Evolutionary conservation across 805 yeast genomes (phyloP), one percentile per base, ranked within the genome.

Genomic region (Wickerhamiella spandovensis): DNA sequence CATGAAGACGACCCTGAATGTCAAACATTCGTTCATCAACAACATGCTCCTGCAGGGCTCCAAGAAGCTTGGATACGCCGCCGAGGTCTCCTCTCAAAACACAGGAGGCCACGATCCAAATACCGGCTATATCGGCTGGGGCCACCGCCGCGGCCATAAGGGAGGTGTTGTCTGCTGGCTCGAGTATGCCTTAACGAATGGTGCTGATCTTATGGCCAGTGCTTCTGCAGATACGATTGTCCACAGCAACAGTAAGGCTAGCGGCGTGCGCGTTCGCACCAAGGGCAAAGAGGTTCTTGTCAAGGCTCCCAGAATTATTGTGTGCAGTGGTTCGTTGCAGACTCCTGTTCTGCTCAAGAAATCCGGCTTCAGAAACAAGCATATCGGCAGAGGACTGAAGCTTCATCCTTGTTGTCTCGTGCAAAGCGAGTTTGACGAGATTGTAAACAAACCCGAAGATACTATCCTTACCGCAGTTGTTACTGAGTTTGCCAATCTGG

Each of bases 161-260:
- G 80, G 81, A n/a, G 68, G 75, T 4, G 62, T 68, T 20, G 72
- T 64, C 38, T 67, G 69, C 56, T 77, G 80, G 80, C 68, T 77
- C 45, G 62, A 69, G 42, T 72, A 68, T 22, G 78, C 80, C 1
- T 67, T 71, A 2, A 66, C 61, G 5, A 60, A 65, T 23, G 81
- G 81, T 4, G 61, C 72, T 10, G 59, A 69, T 53, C 68, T 77
- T 54, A 64, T 75, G 65, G 75, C 71, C 51, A 67, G 69, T 51
- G 73, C 75, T 4, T 54, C 57, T 24, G 81, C 74, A 0, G 52
- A 60, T 12, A 53, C 56, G 37, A 66, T 76, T 24, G 48, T 68
- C 17, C 76, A 71, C 56, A 55, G 58, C 20, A 54, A 62, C n/a
- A 76, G 76, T 41, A 60, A 61, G 43, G 80, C 80, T 0, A 47